A percentile compares a stretch with the other conserved stretches of the same genome.
These are phyloP conservation scores for Cymbopogon citratus DNA, from an alignment of 176 grass and related monocot genomes.

Conservation along the genomic window DNA sequence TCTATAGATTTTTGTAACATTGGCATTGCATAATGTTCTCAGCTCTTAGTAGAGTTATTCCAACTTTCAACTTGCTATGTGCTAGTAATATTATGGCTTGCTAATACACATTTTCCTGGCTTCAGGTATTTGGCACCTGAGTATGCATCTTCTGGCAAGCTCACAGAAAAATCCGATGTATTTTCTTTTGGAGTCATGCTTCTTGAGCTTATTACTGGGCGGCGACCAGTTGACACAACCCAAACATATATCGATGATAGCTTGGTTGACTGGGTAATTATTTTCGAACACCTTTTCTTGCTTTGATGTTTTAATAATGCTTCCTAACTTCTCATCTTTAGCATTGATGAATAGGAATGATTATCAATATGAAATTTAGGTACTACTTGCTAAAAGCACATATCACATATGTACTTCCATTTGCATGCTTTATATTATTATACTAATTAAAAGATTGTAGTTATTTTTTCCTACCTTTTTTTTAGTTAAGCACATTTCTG, in stretches of 20 bases:
- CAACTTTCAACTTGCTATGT: neutral
- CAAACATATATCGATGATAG: conserved; percentile 91
- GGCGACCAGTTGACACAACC: conserved; percentile 73
- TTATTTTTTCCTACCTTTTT: neutral
- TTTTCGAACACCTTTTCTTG: conserved; percentile 24
- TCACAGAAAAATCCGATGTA: conserved; percentile 95
- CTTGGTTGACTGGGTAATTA: conserved; percentile 91
- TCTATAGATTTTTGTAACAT: neutral
- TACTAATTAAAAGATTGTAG: neutral
- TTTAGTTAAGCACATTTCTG: neutral
- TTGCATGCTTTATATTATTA: neutral
- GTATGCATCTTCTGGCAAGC: conserved; percentile 95
- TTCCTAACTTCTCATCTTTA: neutral
- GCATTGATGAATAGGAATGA: neutral
- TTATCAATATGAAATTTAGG: neutral
- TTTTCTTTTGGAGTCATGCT: conserved; percentile 96
- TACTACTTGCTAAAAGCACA: neutral
- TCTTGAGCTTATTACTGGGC: conserved; percentile 92
- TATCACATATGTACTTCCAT: neutral
- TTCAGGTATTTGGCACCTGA: conserved; percentile 95
- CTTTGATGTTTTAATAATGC: conserved; percentile 21
- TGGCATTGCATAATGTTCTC: neutral
- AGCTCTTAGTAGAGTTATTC: neutral
- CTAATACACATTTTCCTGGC: conserved; percentile 16
- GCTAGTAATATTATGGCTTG: neutral